phyloP scores from a whole-genome alignment of 176 grass and related monocot genomes.

The Bothriochloa decipiens region DNA sequence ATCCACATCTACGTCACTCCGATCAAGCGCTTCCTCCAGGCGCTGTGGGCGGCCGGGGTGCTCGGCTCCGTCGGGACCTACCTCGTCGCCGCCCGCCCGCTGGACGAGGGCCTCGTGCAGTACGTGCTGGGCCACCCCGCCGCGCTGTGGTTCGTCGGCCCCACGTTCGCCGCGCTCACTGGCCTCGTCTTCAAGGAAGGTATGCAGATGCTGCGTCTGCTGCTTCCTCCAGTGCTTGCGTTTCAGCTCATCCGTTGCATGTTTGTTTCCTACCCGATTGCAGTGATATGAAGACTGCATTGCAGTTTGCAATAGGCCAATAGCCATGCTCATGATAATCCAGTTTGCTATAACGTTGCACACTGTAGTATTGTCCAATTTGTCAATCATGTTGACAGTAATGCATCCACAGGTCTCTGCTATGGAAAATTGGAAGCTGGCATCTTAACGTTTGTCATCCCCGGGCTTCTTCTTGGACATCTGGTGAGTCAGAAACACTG shows the following conservation, averaged over 20 bases:
- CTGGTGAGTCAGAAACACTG: constrained; percentile 49
- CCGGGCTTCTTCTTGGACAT: constrained; percentile 88
- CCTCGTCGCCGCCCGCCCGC: constrained; percentile 53
- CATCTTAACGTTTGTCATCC: constrained; percentile 88
- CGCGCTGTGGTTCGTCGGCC: constrained; percentile 70
- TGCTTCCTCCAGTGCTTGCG: no score
- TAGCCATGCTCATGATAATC: no score
- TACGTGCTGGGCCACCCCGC: constrained; percentile 69
- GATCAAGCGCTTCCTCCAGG: constrained; percentile 87
- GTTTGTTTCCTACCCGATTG: no score
- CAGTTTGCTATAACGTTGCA: no score
- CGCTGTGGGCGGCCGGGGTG: constrained; percentile 64
- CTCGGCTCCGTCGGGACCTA: constrained; percentile 66
- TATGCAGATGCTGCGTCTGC: neutral
- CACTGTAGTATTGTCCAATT: neutral
- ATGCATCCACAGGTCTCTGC: constrained; percentile 64
- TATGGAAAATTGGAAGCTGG: constrained; percentile 93
- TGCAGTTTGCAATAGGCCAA: no score
- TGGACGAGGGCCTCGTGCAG: constrained; percentile 57
- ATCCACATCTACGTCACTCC: constrained; percentile 87
- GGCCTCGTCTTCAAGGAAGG: constrained; percentile 97
- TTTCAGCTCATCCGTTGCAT: neutral
- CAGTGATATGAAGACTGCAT: no score
- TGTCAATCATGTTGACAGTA: neutral
- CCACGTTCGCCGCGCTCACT: constrained; percentile 81